Base-by-base conservation (phyloP, 495 filamentous ascomycete species). In the Aspergillus sparsus region DNA sequence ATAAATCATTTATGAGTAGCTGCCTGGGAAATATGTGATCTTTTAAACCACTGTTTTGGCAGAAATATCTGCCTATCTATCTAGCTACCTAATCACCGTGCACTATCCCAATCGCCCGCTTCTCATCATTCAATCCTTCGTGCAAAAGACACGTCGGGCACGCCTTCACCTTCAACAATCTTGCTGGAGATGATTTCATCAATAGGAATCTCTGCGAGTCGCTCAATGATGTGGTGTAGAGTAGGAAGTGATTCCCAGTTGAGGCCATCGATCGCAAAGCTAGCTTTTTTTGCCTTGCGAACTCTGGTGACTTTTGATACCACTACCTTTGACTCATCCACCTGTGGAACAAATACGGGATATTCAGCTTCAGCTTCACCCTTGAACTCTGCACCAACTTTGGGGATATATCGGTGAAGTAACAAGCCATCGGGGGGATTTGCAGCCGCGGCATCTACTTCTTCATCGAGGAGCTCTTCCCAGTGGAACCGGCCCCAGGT, bases 201-300 rank as follows among this genome's bases (percentile, higher is more conserved):
- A 7, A 83, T 67, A 0, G 81, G 83, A 46, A 87, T 74, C 51
- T 83, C 81, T 0, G 74, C 78, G 59, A 85, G 58, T 31, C 71
- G 68, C 42, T 69, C 67, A 21, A 82, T 66, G 31, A 86, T 69
- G 68, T 84, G 80, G 60, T 86, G 80, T 41, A 85, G 66, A 2
- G 81, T 85, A 0, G 84, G 83, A 52, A 86, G 62, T 16, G 66
- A 66, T 32, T 81, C 68, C 80, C 75, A 81, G 55, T 78, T 73
- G 16, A 79, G 63, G 6, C 63, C 65, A 37, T 79, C 68, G 37
- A 84, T 73, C 47, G 71, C 66, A 55, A 83, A 66, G n/a, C 63
- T 72, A 7, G 77, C 77, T 49, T 74, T 76, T 13, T 65, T 67
- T n/a, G 76, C 68, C 47, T 66, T 71, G 16, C 67, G 69, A 37